These are phyloP conservation scores for Acer saccharum DNA, from an alignment of 345 rosid genomes.

Conservation along the genomic window DNA sequence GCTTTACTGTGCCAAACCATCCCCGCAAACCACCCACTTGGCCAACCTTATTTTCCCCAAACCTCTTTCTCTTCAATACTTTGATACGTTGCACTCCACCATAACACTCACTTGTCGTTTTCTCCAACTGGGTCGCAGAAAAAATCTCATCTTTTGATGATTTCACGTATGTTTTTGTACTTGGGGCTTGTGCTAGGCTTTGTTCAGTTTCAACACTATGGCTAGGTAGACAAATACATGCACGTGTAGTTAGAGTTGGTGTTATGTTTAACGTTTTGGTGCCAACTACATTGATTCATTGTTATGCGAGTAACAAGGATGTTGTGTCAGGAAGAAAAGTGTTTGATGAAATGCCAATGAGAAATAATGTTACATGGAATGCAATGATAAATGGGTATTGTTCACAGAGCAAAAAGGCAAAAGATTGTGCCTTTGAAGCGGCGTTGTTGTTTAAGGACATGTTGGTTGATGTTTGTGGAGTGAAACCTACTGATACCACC, in stretches of 20 bases:
- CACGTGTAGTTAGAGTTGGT: conserved; percentile 39
- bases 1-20: conserved; percentile 41
- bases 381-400: conserved; percentile 62
- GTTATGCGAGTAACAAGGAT: conserved; percentile 49
- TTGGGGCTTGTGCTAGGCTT: conserved; percentile 66
- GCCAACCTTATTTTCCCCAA: conserved; percentile 41
- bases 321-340: conserved; percentile 41
- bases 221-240: conserved; percentile 55
- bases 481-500: conserved; percentile 57
- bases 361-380: conserved; percentile 60
- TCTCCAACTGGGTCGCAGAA: conserved; percentile 46
- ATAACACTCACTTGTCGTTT: conserved; percentile 42
- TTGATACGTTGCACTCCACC: conserved; percentile 57
- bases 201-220: conserved; percentile 32
- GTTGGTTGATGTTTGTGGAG: conserved; percentile 36
- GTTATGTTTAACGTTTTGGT: conserved; percentile 38
- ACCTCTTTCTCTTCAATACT: conserved; percentile 66
- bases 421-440: conserved; percentile 38
- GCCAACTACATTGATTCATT: conserved; percentile 57
- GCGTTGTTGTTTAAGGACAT: conserved; percentile 47
- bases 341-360: conserved; percentile 67
- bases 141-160: conserved; percentile 39
- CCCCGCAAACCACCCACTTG: conserved; percentile 35
- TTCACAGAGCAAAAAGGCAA: conserved; percentile 44
- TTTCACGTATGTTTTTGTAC: conserved; percentile 47